Evolutionary conservation across 345 rosid species (phyloP).

Genomic region (Salix udensis): DNA sequence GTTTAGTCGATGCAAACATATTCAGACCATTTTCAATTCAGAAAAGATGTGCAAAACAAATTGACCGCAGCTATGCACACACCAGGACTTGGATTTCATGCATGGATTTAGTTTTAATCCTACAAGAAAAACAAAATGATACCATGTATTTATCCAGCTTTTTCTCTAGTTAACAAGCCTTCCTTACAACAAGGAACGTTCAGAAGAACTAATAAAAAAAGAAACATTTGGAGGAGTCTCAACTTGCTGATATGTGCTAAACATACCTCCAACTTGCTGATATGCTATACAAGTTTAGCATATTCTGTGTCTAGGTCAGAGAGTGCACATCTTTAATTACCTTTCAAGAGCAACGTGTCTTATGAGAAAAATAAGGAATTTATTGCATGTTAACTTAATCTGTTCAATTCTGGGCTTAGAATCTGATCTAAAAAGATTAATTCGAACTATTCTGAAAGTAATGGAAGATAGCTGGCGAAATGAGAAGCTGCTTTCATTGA

Average conservation of each 20-base stretch:
- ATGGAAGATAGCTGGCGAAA: not conserved
- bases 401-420: not conserved
- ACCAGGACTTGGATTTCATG: not conserved
- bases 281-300: not conserved
- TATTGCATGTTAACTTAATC: not conserved
- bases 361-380: not conserved
- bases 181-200: not conserved
- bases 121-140: not conserved
- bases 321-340: not conserved
- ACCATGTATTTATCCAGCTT: not conserved
- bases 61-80: not conserved
- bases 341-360: not conserved
- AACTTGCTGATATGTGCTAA: not conserved
- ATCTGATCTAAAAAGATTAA: not conserved
- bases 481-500: not conserved
- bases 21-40: not conserved
- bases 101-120: not conserved
- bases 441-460: not conserved
- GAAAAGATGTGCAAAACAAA: not conserved
- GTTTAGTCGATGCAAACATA: not conserved
- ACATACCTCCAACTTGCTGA: not conserved
- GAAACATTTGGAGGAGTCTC: not conserved
- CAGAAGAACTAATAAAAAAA: not conserved
- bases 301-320: not conserved
- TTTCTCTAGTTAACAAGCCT: not conserved